Evolutionary conservation across 129 eudicot genomes (phyloP).

Genomic region (Dittrichia graveolens): DNA sequence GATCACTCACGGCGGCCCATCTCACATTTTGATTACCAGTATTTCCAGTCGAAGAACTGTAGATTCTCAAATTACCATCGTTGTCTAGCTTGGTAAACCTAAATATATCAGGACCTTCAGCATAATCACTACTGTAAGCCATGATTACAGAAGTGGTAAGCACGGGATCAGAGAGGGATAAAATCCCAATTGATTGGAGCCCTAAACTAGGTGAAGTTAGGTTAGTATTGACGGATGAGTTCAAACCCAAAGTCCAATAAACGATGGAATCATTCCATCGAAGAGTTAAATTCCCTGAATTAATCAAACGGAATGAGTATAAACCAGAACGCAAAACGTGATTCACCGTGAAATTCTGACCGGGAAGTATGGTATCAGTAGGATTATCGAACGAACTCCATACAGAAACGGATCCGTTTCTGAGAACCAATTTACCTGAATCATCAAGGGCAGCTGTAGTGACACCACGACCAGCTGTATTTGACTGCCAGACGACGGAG

Average conservation of each 20-base stretch:
- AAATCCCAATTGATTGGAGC: slow-evolving; percentile 60
- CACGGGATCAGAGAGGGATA: slow-evolving; percentile 46
- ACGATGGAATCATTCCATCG: slow-evolving; percentile 51
- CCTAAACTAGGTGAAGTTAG: slow-evolving; percentile 54
- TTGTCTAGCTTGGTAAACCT: slow-evolving; percentile 63
- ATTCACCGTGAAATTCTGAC: slow-evolving; percentile 46
- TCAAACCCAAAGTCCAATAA: slow-evolving; percentile 67
- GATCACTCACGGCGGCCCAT: slow-evolving; percentile 91
- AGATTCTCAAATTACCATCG: slow-evolving; percentile 89
- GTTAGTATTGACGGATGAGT: slow-evolving; percentile 46
- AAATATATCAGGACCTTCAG: slow-evolving; percentile 54
- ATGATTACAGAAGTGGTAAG: slow-evolving; percentile 36
- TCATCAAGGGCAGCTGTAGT: slow-evolving; percentile 55
- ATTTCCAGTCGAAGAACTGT: slow-evolving; percentile 52
- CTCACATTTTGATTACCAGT: slow-evolving; percentile 37
- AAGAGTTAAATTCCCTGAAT: slow-evolving; percentile 58
- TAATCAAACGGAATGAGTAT: slow-evolving; percentile 50
- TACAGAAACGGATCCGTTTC: slow-evolving; percentile 34
- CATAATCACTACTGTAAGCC: slow-evolving; percentile 89
- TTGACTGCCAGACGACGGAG: slow-evolving; percentile 62
- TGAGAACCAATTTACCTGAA: slow-evolving; percentile 59
- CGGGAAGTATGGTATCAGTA: slow-evolving; percentile 66
- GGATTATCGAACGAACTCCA: slow-evolving; percentile 81
- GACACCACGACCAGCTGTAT: slow-evolving; percentile 53
- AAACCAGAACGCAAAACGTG: slow-evolving; percentile 52